phyloP scores from a whole-genome alignment of 768 basidiomycete genomes.

The Sarcomyxa edulis region DNA sequence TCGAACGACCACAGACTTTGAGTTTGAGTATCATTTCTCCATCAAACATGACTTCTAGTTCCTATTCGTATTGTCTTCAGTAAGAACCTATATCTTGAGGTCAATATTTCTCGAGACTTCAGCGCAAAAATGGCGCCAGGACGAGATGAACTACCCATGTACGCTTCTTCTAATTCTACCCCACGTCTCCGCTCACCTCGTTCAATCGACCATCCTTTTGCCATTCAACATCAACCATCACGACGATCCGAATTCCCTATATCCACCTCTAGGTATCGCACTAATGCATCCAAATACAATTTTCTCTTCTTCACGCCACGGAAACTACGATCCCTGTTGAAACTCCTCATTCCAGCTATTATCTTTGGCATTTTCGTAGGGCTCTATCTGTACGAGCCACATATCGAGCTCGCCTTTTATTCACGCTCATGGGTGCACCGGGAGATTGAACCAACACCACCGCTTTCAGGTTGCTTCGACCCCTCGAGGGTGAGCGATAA shows the following conservation, averaged over 20 bases:
- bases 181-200: conserved; percentile 20
- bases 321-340: conserved; percentile 32
- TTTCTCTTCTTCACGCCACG: conserved; percentile 26
- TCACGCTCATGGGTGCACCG: conserved; percentile 65
- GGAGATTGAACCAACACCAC: conserved; percentile 62
- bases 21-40: too few species aligned
- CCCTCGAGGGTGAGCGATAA: conserved; percentile 47
- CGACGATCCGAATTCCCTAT: conserved; percentile 13
- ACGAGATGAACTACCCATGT: conserved; percentile 47
- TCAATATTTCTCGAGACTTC: too few species aligned
- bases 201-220: conserved; percentile 8
- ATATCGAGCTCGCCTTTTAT: conserved; percentile 83
- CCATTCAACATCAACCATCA: conserved; percentile 11
- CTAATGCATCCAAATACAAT: conserved; percentile 8
- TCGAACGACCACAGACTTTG: too few species aligned
- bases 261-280: conserved; percentile 21
- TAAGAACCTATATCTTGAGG: too few species aligned
- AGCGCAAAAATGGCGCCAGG: conserved; percentile 32
- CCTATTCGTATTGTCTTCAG: too few species aligned
- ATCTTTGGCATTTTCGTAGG: conserved; percentile 39
- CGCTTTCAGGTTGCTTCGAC: conserved; percentile 74
- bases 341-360: conserved; percentile 33
- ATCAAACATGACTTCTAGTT: too few species aligned
- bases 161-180: conserved; percentile 28
- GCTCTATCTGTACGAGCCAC: conserved; percentile 68